phyloP scores from a whole-genome alignment of 164 flowering plant genomes.

The Platanus orientalis region DNA sequence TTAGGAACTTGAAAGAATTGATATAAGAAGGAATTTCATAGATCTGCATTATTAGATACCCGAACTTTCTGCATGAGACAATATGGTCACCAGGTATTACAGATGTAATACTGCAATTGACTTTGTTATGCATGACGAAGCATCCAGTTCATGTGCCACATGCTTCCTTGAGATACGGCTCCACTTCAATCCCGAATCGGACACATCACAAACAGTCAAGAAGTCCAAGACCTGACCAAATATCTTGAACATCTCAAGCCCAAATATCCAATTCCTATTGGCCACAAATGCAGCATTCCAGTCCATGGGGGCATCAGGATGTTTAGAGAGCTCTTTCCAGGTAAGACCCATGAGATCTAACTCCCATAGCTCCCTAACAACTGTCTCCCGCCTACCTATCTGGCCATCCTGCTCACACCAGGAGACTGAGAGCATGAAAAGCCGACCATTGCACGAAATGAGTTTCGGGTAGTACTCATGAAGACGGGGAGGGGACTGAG shows the following conservation, averaged over 20 bases:
- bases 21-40: neutral
- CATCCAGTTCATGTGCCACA: slow-evolving; percentile 70
- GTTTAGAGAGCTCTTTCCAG: slow-evolving; percentile 79
- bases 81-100: slow-evolving; percentile 3
- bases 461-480: slow-evolving; percentile 82
- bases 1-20: slow-evolving; percentile 9
- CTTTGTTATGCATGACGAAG: slow-evolving; percentile 83
- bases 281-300: slow-evolving; percentile 92
- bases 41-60: neutral
- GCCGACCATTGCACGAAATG: slow-evolving; percentile 49
- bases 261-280: slow-evolving; percentile 62
- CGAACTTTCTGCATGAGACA: neutral
- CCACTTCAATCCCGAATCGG: slow-evolving; percentile 54
- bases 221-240: slow-evolving; percentile 94
- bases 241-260: slow-evolving; percentile 93
- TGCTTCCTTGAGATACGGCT: slow-evolving; percentile 70
- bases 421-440: slow-evolving; percentile 92
- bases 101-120: slow-evolving; percentile 70
- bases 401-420: slow-evolving; percentile 94
- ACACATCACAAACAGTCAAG: slow-evolving; percentile 60
- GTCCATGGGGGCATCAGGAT: slow-evolving; percentile 99
- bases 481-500: slow-evolving; percentile 74
- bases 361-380: slow-evolving; percentile 93
- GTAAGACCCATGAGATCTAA: slow-evolving; percentile 53
- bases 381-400: slow-evolving; percentile 72